Base-by-base conservation (phyloP, 139 green algal species). In the Raphidocelis subcapitata region DNA sequence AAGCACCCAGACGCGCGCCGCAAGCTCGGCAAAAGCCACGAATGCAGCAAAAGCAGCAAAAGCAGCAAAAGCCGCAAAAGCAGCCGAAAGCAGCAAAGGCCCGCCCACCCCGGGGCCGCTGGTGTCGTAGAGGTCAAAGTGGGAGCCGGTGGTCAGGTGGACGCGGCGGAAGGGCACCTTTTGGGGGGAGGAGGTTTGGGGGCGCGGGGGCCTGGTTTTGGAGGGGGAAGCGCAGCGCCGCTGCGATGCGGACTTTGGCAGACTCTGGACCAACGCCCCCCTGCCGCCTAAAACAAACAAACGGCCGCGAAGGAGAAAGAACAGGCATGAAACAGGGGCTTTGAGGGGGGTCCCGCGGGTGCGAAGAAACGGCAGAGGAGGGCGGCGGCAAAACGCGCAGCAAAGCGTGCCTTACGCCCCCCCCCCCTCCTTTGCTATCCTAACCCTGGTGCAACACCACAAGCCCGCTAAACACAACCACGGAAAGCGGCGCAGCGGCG, bases 71-170 rank as follows among this genome's bases (percentile, higher is more conserved):
- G n/a, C n/a, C n/a, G n/a, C 23, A 65, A 65, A 31, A 31, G 57
- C 23, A 65, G 57, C 23, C 18, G 16, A 21, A 65, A 65, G 57
- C n/a, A 28, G 57, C 23, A 20, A n/a, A 70, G 4, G 5, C 16
- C 44, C 56, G 16, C 77, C 15, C 28, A 92, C 92, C 84, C 96
- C 87, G 18, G 93, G 91, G 16, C 94, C 94, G 49, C 76, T 92
- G 52, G 94, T 98, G 79, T 98, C 94, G 65, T 97, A 97, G 1
- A 95, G 35, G 65, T 98, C 94, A 51, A 97, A 89, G 31, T 88
- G 73, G 28, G 77, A 84, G n/a, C 79, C 93, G 16, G 87, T 94
- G 4, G 85, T 91, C 14, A 98, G 85, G 36, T 87, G 55, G 4
- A 98, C 83, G 0, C 92, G 80, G 15, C 94, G 81, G 79, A 95